Conservation (phyloP, 208 protist species). For the Leishmania braziliensis region DNA sequence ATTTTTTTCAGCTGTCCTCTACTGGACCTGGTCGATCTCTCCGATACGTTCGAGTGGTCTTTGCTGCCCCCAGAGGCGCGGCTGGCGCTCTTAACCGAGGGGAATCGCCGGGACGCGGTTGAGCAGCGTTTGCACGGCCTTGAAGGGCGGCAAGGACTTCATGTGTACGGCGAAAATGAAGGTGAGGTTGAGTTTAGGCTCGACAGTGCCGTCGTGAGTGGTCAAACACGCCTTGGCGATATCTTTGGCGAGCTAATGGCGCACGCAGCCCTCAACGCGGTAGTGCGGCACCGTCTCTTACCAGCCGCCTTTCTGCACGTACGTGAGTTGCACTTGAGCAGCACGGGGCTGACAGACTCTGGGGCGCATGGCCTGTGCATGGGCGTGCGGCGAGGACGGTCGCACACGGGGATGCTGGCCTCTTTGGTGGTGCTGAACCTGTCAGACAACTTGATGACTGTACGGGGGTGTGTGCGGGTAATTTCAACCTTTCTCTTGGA, state of each 20-base stretch:
- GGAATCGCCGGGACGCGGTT: conserved; percentile 10
- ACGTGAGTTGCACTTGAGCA: conserved; percentile 61
- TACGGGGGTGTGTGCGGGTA: conserved; percentile 50
- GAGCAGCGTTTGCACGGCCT: conserved; percentile 16
- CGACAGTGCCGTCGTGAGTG: conserved; percentile 29
- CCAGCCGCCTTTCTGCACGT: conserved; percentile 56
- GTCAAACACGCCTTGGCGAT: conserved; percentile 70
- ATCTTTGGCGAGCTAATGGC: conserved; percentile 69
- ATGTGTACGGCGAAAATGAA: conserved; percentile 27
- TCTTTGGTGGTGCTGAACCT: conserved; percentile 59
- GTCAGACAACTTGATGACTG: conserved; percentile 64
- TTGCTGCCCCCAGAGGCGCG: conserved; percentile 37
- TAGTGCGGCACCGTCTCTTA: conserved; percentile 27
- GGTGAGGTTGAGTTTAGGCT: conserved; percentile 47
- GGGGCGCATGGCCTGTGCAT: conserved; percentile 57
- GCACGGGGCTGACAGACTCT: conserved; percentile 64
- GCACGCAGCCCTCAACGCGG: conserved; percentile 63
- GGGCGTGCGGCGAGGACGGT: conserved; percentile 25
- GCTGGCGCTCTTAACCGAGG: conserved; percentile 33
- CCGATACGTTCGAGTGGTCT: conserved; percentile 50
- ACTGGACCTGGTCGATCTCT: conserved; percentile 57
- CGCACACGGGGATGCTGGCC: conserved; percentile 48
- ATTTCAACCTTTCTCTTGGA: conserved; percentile 53
- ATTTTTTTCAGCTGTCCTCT: conserved; percentile 70
- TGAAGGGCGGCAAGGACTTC: conserved; percentile 15